Evolutionary conservation across 441 rosid species (phyloP).

Genomic region (Syzygium malaccense): DNA sequence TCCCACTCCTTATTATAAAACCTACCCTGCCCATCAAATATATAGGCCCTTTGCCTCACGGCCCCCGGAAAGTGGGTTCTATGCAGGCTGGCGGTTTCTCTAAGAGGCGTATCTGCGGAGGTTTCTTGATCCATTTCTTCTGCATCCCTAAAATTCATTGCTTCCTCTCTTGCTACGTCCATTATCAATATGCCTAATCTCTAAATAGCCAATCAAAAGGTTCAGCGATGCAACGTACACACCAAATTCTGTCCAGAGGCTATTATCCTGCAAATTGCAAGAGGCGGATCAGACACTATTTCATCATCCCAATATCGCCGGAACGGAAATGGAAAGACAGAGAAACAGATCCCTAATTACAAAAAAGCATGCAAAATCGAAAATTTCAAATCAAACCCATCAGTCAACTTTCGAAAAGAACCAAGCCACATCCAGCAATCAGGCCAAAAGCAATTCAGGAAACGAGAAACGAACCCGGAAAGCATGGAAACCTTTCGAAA

Average conservation of each 20-base stretch:
- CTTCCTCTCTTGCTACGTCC: slow-evolving; percentile 38
- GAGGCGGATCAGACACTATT: not conserved
- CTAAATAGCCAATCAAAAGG: not conserved
- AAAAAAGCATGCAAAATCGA: not conserved
- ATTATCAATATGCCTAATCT: slow-evolving; percentile 8
- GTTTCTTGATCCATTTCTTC: slow-evolving; percentile 41
- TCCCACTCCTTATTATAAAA: slow-evolving; percentile 76
- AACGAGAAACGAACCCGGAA: not conserved
- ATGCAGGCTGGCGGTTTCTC: slow-evolving; percentile 1
- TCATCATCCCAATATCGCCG: not conserved
- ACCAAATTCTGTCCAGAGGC: not conserved
- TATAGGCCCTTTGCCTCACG: slow-evolving; percentile 75
- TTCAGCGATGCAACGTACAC: not conserved
- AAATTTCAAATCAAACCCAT: not conserved
- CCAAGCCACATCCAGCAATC: not conserved
- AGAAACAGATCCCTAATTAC: not conserved
- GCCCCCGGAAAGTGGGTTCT: slow-evolving; percentile 47
- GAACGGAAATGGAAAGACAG: not conserved
- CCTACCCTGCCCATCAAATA: slow-evolving; percentile 72
- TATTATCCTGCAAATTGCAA: not conserved
- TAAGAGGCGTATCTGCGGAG: slow-evolving; percentile 15
- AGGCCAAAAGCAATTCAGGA: not conserved
- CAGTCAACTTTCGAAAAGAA: not conserved
- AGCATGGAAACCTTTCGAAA: not conserved
- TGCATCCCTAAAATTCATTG: slow-evolving; percentile 26